These are phyloP conservation scores for Limonium bicolor DNA, from an alignment of 148 eudicot species.

Conservation along the genomic window DNA sequence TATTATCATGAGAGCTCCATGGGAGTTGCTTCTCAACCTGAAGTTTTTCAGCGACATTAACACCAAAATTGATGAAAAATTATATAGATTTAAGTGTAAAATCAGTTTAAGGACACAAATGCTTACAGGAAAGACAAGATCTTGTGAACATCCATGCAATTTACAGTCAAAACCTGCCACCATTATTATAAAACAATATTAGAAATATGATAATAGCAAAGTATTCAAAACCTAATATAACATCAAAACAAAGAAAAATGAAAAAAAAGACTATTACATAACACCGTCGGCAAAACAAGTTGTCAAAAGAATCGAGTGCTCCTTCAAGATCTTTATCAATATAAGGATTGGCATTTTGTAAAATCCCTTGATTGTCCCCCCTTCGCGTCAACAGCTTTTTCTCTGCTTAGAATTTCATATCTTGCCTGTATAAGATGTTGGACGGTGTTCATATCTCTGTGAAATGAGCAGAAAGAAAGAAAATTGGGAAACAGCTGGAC, in stretches of 20 bases:
- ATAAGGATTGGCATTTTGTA: conserved; percentile 30
- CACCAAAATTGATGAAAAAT: background rate
- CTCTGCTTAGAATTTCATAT: conserved; percentile 52
- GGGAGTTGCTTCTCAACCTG: conserved; percentile 76
- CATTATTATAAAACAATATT: conserved; percentile 5
- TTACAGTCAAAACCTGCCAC: conserved; percentile 92
- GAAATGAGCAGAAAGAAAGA: conserved; percentile 52
- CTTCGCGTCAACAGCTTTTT: conserved; percentile 19
- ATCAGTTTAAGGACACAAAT: conserved; percentile 1
- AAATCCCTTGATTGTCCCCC: conserved; percentile 20
- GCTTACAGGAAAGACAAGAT: conserved; percentile 86
- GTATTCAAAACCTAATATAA: too few relatives aligned
- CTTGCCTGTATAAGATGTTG: conserved; percentile 98
- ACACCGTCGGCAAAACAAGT: conserved; percentile 91
- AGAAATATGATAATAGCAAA: background rate
- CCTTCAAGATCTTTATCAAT: conserved; percentile 87
- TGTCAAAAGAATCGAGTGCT: conserved; percentile 95
- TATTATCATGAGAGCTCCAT: conserved; percentile 45
- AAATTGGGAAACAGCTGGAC: conserved; percentile 77
- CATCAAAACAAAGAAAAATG: conserved; percentile 1
- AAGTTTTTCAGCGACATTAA: background rate
- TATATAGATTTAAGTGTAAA: background rate
- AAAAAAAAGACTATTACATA: conserved; percentile 55
- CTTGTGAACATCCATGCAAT: conserved; percentile 97
- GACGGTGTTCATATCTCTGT: conserved; percentile 80